Evolutionary conservation across 2,329 filamentous ascomycete genomes (phyloP).

Genomic region (Monosporascus sp.): DNA sequence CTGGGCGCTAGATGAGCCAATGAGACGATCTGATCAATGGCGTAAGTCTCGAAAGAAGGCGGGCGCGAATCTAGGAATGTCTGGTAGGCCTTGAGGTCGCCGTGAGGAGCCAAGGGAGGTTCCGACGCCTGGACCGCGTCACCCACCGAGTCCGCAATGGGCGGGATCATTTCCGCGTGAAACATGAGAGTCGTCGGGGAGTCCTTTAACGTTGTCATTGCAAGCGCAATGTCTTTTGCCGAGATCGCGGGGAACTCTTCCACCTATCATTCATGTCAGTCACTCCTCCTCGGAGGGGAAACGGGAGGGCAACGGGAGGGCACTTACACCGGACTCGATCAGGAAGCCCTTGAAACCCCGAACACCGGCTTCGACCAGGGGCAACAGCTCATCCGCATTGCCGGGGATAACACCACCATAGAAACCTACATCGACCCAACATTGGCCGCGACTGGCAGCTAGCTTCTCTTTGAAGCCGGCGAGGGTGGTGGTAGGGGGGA

Average conservation of each 20-base stretch:
- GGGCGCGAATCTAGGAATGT: constrained; percentile 92
- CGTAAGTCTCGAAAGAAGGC: constrained; percentile 83
- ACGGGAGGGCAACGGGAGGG: neutral
- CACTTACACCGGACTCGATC: constrained; percentile 86
- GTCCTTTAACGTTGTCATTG: constrained; percentile 74
- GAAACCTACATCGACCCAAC: constrained; percentile 98
- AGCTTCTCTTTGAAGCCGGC: constrained; percentile 79
- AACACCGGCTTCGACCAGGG: constrained; percentile 78
- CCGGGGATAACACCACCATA: constrained; percentile 93
- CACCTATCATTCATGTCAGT: constrained; percentile 49
- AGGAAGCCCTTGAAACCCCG: constrained; percentile 96
- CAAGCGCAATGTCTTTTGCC: constrained; percentile 68
- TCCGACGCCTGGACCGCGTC: constrained; percentile 67
- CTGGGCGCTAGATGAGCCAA: constrained; percentile 74
- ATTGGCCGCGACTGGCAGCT: constrained; percentile 75
- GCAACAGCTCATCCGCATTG: constrained; percentile 73
- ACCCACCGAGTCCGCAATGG: constrained; percentile 71
- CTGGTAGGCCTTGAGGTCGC: constrained; percentile 70
- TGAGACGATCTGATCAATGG: constrained; percentile 79
- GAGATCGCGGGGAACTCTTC: constrained; percentile 95
- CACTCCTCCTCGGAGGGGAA: neutral
- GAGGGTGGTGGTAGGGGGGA: constrained; percentile 91
- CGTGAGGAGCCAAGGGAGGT: constrained; percentile 64
- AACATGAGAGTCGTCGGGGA: constrained; percentile 94
- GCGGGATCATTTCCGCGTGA: constrained; percentile 97